These are phyloP conservation scores for Avena eriantha DNA, from an alignment of 176 grass and related monocot species.

Conservation along the genomic window DNA sequence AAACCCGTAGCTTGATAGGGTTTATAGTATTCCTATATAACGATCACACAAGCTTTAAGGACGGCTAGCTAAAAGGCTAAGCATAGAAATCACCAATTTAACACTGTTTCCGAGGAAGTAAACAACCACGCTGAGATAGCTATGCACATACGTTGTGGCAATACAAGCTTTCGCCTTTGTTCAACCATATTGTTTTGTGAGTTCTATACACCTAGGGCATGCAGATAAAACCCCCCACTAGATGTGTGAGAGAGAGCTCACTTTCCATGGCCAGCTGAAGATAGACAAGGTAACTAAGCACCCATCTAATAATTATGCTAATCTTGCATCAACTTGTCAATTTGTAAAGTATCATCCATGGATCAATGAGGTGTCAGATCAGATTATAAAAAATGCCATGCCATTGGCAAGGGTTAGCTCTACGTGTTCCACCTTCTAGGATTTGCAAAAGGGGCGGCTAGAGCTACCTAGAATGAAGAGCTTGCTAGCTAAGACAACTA, in stretches of 20 bases:
- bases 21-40: constrained; percentile 25
- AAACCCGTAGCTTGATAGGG: constrained; percentile 44
- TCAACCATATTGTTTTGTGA: constrained; percentile 35
- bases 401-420: constrained; percentile 43
- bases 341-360: constrained; percentile 39
- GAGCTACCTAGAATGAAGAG: constrained; percentile 37
- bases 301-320: constrained; percentile 18
- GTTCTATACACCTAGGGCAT: constrained; percentile 34
- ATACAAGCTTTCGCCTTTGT: constrained; percentile 23
- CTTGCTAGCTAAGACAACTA: constrained; percentile 37
- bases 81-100: constrained; percentile 17
- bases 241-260: background rate
- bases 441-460: constrained; percentile 39
- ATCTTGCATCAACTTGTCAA: constrained; percentile 50
- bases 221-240: background rate
- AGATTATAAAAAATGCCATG: constrained; percentile 43
- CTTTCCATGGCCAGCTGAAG: constrained; percentile 34
- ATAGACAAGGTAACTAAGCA: constrained; percentile 9
- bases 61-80: constrained; percentile 22
- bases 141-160: constrained; percentile 9
- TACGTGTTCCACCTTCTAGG: constrained; percentile 52
- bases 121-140: constrained; percentile 42
- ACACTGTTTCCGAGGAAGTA: constrained; percentile 3
- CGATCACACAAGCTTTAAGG: constrained; percentile 41
- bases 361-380: constrained; percentile 44